A percentile compares a stretch with the other conserved stretches of the same genome.
These are phyloP conservation scores for Paecilomyces dactylethromorphus DNA, from an alignment of 2,329 filamentous ascomycete species.

Conservation along the genomic window DNA sequence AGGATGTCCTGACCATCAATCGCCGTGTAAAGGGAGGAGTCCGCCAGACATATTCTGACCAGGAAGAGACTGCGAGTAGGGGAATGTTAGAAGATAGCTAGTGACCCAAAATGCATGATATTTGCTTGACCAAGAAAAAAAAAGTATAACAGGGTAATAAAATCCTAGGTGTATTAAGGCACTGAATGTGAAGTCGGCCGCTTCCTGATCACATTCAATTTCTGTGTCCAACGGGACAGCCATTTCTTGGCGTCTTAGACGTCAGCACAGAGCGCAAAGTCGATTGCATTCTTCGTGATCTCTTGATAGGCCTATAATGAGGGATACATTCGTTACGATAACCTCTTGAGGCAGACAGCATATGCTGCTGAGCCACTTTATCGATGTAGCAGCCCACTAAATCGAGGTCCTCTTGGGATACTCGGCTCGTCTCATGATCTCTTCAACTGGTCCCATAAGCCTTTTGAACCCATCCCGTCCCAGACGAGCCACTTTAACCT, in stretches of 20 bases:
- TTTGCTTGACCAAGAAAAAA: not conserved
- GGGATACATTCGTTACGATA: not conserved
- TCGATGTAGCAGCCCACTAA: not conserved
- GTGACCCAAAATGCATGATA: not conserved
- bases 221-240: not conserved
- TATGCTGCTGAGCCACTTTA: too few relatives aligned
- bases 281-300: not conserved
- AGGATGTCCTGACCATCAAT: not conserved
- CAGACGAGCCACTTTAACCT: slow-evolving; percentile 87
- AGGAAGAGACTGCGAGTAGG: not conserved
- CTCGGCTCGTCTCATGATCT: slow-evolving; percentile 73
- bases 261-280: not conserved
- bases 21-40: not conserved
- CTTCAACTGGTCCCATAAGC: slow-evolving; percentile 83
- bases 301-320: not conserved
- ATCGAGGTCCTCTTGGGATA: slow-evolving; percentile 18
- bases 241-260: not conserved
- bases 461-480: slow-evolving; percentile 94
- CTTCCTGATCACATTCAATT: not conserved
- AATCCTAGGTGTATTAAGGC: not conserved
- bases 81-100: not conserved
- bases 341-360: too few relatives aligned
- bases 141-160: not conserved
- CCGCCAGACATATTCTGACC: not conserved
- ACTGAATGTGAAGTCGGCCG: not conserved